Base-by-base conservation (phyloP, 352 stramenopile genomes). In the Globisporangium solare region DNA sequence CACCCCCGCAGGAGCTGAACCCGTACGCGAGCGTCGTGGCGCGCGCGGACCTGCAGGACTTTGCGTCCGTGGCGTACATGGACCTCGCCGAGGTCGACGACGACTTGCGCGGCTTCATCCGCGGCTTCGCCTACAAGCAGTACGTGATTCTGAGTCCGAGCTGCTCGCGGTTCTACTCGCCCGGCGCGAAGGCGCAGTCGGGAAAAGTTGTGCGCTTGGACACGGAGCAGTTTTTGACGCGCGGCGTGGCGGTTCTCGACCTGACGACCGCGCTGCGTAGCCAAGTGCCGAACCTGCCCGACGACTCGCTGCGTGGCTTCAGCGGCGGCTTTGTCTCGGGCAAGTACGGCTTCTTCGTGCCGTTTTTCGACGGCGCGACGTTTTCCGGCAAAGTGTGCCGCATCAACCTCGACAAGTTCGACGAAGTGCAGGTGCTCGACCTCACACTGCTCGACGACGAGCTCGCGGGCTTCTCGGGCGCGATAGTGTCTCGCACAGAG, bases 281-380 rank as follows among this genome's bases (percentile, higher is more conserved):
- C 52, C 83, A 93, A 51, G 83, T 93, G 2, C 80, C 83, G 0
- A 67, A 90, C 24, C 66, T 83, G 14, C 67, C 81, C 1, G 80
- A 90, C 40, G 60, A 61, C 22, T 73, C 80, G 8, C 59, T 93
- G 0, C 71, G 83, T 14, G 83, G 83, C n/a, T 93, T 93, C 51
- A 70, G 60, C 20, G 77, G 74, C 5, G 83, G 79, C 31, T 63
- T 87, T 10, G 81, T 80, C 0, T 91, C 83, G 2, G 83, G 83
- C 21, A 88, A 91, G 57, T 93, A 91, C 54, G 83, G 77, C 8
- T 89, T 89, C 60, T 89, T 93, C 53, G 68, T 89, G 22, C 83
- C 83, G 6, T 89, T 76, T 58, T 93, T 89, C 43, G 83, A 89
- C 31, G 83, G 83, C 20, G 64, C 57, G 3, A 62, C 58, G 0